These are phyloP conservation scores for Talaromyces amestolkiae DNA, from an alignment of 2,329 filamentous ascomycete species.

Conservation along the genomic window DNA sequence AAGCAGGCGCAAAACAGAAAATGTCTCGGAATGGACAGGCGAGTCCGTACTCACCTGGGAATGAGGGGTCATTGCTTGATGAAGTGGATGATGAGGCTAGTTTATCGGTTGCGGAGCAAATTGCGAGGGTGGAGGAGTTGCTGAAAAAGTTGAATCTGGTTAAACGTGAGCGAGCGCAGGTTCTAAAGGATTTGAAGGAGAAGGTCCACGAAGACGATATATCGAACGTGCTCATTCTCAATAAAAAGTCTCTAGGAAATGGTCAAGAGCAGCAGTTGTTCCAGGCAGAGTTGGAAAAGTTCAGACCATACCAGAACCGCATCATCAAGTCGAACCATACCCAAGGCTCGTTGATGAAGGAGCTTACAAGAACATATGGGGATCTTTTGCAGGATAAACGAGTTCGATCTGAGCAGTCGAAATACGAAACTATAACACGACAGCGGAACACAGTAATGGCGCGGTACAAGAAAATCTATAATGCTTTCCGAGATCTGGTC, in stretches of 20 bases:
- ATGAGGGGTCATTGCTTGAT: constrained; percentile 80
- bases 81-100: constrained; percentile 82
- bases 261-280: constrained; percentile 92
- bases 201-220: constrained; percentile 98
- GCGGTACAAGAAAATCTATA: constrained; percentile 86
- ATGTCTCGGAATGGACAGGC: constrained; percentile 59
- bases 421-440: constrained; percentile 83
- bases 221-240: constrained; percentile 92
- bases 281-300: constrained; percentile 96
- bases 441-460: constrained; percentile 77
- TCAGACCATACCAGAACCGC: constrained; percentile 85
- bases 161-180: constrained; percentile 86
- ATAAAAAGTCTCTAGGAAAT: constrained; percentile 85
- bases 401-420: constrained; percentile 88
- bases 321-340: constrained; percentile 93
- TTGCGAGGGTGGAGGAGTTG: constrained; percentile 81
- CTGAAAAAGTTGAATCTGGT: constrained; percentile 87
- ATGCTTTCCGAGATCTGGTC: constrained; percentile 86
- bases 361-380: constrained; percentile 83
- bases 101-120: constrained; percentile 82
- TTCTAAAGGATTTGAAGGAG: constrained; percentile 94
- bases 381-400: constrained; percentile 88
- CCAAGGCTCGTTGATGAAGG: constrained; percentile 90
- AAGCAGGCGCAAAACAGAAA: constrained; percentile 62
- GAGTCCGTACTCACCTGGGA: constrained; percentile 56